These are phyloP conservation scores for Chaetothyriales sp. DNA, from an alignment of 2,329 filamentous ascomycete species.

Conservation along the genomic window DNA sequence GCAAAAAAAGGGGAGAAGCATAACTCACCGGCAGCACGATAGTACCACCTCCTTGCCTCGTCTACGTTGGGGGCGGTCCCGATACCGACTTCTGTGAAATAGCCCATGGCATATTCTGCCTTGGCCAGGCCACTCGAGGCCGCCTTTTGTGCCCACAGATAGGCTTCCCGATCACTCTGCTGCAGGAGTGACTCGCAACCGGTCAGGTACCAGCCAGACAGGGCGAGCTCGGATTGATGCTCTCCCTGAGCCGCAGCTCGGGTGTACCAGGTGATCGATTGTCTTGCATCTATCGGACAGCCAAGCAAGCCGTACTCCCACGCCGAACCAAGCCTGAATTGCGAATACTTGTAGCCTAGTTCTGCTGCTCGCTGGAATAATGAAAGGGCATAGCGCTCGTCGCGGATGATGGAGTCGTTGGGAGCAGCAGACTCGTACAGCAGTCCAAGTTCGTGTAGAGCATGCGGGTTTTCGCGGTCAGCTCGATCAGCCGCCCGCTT, in stretches of 20 bases:
- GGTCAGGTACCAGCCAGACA: slow-evolving; percentile 89
- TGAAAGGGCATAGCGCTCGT: slow-evolving; percentile 65
- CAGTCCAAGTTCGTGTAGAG: slow-evolving; percentile 68
- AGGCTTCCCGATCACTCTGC: slow-evolving; percentile 90
- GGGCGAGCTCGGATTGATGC: slow-evolving; percentile 74
- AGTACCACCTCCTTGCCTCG: slow-evolving; percentile 97
- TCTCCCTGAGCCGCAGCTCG: slow-evolving; percentile 82
- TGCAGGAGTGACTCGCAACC: slow-evolving; percentile 73
- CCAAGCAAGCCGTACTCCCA: slow-evolving; percentile 82
- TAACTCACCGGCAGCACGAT: slow-evolving; percentile 79
- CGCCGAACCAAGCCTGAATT: slow-evolving; percentile 73
- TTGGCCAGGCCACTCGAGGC: slow-evolving; percentile 77
- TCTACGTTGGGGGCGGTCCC: slow-evolving; percentile 74
- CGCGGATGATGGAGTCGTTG: slow-evolving; percentile 60
- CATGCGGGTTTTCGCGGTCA: slow-evolving; percentile 81
- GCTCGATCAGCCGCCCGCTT: slow-evolving; percentile 83
- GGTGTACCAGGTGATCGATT: slow-evolving; percentile 88
- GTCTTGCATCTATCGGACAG: slow-evolving; percentile 64
- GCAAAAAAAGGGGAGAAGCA: background rate
- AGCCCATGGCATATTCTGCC: slow-evolving; percentile 91
- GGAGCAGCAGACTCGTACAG: slow-evolving; percentile 41
- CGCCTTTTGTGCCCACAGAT: slow-evolving; percentile 90
- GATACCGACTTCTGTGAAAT: slow-evolving; percentile 84
- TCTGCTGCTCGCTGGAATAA: slow-evolving; percentile 76
- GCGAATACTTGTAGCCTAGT: slow-evolving; percentile 86